Evolutionary conservation across 192 early-diverging fungal species (phyloP), one percentile per base, ranked within the genome.

Genomic region (Coemansia sp.): DNA sequence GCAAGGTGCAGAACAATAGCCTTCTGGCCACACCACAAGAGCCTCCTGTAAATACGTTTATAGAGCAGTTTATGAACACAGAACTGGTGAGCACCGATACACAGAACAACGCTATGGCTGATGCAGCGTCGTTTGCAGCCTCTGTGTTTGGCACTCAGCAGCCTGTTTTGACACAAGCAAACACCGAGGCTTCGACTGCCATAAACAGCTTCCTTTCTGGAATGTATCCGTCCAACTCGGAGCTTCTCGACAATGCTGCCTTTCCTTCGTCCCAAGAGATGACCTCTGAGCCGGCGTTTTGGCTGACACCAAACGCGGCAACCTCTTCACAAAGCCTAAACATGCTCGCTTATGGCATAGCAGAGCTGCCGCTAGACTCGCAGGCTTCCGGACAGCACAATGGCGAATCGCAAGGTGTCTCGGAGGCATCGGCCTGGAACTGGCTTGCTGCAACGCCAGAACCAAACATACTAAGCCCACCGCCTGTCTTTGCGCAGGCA

Each of bases 401-500:
- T 10, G 16, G 11, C 2, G 47, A 49, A 14, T 8, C 18, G 31
- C 47, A 32, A 31, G 23, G 3, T 15, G 4, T 49, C 6, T 11
- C 23, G 7, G 47, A 49, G 47, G 14, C 47, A 11, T 23, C 28
- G 2, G 5, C 28, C 31, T 49, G 47, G 47, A 23, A 6, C 10
- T 18, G 15, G 16, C 28, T 49, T 32, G 15, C 47, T 5, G 16
- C 6, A 15, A 7, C 47, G 2, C 2, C 47, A 16, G 31, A 17
- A 11, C 30, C 30, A 15, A 49, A 32, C 31, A 11, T 32, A 30
- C 47, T 49, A 49, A 49, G 47, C 47, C 47, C 31, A 32, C 47
- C 47, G 30, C n/a, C 47, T 31, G 32, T n/a, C 18, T 30, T 48
- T 48, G 46, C 46, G 12, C 46, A 28, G 14, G 46, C n/a, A 8